Base-by-base conservation (phyloP, 2,329 filamentous ascomycete genomes). In the Xylaria sp. region DNA sequence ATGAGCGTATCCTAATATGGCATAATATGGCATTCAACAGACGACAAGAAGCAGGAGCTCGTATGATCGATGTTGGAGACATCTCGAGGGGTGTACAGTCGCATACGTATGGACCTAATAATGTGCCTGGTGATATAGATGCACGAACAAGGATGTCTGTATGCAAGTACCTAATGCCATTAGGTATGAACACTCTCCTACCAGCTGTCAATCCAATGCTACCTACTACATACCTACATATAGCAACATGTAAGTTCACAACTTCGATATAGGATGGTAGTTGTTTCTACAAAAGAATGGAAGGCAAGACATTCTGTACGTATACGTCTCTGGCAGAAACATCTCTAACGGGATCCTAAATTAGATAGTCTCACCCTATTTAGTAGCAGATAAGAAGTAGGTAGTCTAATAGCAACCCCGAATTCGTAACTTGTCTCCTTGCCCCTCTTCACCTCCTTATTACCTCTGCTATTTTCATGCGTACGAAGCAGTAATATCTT, bases 31-130 rank as follows among this genome's bases (percentile, higher is more conserved):
- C 23, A 59, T 59, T 66, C 26, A 49, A 49, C 20, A 28, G 54
- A 40, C 51, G 46, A n/a, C 3, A 51, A 31, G 17, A 51, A 31
- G 15, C 31, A 53, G 15, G 61, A 46, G 61, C 66, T 67, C 66
- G 66, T 67, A 67, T 44, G 66, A 65, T 67, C 40, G 9, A 60
- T 44, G 66, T 67, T 67, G 62, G 66, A 68, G 66, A 68, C 49
- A 20, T 7, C 20, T 49, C 31, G 33, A 67, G 17, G 33, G 42
- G 46, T 42, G 62, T 40, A 58, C 44, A 33, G 28, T 28, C 42
- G 48, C 23, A 59, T 42, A 17, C 40, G 38, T 64, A 64, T 48
- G 28, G 48, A 48, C 31, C 26, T 4, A 46, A 66, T 61, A 66
- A 62, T 53, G 31, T 59, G 26, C 17, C 40, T 60, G 42, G 61